These are phyloP conservation scores for Aspergillus biplanus DNA, from an alignment of 495 filamentous ascomycete genomes.

Conservation along the genomic window DNA sequence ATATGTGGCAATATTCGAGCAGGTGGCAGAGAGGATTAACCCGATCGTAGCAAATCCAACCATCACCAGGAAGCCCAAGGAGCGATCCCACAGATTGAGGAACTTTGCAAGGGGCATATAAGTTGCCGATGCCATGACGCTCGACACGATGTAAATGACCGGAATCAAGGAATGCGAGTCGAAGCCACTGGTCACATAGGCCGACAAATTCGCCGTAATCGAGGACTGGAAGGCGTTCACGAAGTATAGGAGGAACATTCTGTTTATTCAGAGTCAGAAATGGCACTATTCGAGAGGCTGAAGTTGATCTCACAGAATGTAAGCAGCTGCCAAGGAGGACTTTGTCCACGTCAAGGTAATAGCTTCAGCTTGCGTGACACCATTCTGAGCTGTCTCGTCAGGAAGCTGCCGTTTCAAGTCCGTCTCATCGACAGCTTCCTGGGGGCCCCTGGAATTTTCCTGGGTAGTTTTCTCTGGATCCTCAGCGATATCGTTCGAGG, in stretches of 20 bases:
- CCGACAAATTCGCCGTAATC: constrained; percentile 33
- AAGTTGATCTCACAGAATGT: constrained; percentile 37
- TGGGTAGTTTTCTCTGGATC: too few relatives aligned
- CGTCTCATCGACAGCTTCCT: too few relatives aligned
- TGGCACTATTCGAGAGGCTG: neutral
- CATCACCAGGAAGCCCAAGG: constrained; percentile 57
- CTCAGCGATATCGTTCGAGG: too few relatives aligned
- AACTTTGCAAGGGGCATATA: constrained; percentile 67
- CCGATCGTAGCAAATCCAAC: constrained; percentile 39
- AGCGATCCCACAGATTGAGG: constrained; percentile 67
- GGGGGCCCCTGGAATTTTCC: too few relatives aligned
- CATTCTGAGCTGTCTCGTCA: constrained; percentile 36
- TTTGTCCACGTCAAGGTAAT: constrained; percentile 48
- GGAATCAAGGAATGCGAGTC: constrained; percentile 60
- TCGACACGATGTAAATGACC: constrained; percentile 58
- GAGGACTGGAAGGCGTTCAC: constrained; percentile 47
- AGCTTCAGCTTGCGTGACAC: constrained; percentile 50
- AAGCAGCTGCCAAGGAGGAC: constrained; percentile 42
- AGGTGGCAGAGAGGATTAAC: constrained; percentile 55
- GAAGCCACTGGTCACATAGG: constrained; percentile 54
- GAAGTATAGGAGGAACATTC: constrained; percentile 54
- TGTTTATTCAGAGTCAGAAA: constrained; percentile 21
- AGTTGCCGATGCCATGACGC: constrained; percentile 39
- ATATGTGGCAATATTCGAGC: constrained; percentile 51
- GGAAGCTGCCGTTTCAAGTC: neutral